Evolutionary conservation across 768 basidiomycete species (phyloP).

Genomic region (Russula sp.): DNA sequence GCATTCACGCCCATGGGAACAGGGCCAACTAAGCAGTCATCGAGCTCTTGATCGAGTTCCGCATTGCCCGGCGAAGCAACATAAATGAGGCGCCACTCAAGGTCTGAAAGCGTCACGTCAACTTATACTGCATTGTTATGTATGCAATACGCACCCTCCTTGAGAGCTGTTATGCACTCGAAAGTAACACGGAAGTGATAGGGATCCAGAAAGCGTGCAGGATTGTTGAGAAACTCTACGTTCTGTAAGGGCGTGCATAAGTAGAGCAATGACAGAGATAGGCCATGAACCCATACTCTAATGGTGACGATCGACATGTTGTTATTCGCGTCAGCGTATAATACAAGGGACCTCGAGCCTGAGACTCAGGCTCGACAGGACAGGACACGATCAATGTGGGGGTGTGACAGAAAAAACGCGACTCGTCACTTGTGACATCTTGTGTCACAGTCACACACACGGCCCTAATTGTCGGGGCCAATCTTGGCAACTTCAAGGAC

Average conservation of each 20-base stretch:
- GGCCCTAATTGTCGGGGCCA: background rate
- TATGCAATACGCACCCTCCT: conserved; percentile 60
- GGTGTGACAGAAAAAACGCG: conserved; percentile 21
- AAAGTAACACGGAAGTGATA: conserved; percentile 96
- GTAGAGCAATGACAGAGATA: background rate
- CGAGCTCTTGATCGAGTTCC: conserved; percentile 93
- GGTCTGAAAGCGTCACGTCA: conserved; percentile 50
- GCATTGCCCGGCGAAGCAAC: conserved; percentile 92
- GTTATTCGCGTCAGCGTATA: background rate
- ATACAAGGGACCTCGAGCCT: background rate
- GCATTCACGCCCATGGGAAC: conserved; percentile 96
- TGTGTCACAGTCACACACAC: background rate
- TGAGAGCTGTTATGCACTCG: conserved; percentile 88
- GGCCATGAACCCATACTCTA: conserved; percentile 14
- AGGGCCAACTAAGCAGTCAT: conserved; percentile 96
- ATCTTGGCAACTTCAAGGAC: conserved; percentile 16
- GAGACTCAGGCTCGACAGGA: background rate
- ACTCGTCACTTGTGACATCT: conserved; percentile 16
- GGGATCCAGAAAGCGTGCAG: conserved; percentile 84
- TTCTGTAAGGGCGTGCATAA: conserved; percentile 46
- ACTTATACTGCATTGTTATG: too few species aligned
- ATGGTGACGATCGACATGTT: conserved; percentile 33
- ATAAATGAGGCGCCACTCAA: conserved; percentile 98
- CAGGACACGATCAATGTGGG: conserved; percentile 4
- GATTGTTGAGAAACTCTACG: conserved; percentile 90